Conservation (phyloP, 257 asterid genomes). For the Solanum ahanhuiri region DNA sequence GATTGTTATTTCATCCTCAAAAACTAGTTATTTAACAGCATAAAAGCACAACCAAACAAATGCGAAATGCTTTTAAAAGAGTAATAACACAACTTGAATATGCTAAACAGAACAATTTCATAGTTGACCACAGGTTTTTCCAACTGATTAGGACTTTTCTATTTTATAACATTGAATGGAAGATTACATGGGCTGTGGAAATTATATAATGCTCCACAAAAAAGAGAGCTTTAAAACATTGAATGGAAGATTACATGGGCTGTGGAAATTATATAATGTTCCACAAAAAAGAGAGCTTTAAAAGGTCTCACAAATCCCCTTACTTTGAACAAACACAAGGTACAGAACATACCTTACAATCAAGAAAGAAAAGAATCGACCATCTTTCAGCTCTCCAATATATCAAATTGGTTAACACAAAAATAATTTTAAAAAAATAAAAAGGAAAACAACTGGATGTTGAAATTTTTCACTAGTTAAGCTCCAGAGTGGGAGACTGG, state of each 20-base stretch:
- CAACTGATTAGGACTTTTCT: neutral
- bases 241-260: neutral
- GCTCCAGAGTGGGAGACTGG: conserved; percentile 94
- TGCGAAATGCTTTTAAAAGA: neutral
- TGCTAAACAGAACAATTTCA: neutral
- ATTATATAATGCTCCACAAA: neutral
- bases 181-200: neutral
- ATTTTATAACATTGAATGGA: neutral
- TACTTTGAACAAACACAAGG: neutral
- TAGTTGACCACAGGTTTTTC: neutral
- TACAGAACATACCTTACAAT: neutral
- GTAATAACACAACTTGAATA: neutral
- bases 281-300: neutral
- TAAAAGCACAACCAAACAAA: neutral
- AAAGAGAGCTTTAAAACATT: neutral
- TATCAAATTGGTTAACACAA: neutral
- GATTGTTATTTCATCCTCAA: neutral
- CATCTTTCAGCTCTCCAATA: conserved; percentile 13
- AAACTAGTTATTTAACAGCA: neutral
- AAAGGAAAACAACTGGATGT: neutral
- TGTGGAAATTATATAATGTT: neutral
- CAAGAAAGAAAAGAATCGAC: conserved; percentile 3
- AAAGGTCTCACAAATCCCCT: neutral
- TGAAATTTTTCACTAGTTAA: conserved; percentile 15
- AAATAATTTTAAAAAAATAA: neutral